These are phyloP conservation scores for Cercospora zeae-maydis DNA, from an alignment of 2,329 filamentous ascomycete species.

Conservation along the genomic window DNA sequence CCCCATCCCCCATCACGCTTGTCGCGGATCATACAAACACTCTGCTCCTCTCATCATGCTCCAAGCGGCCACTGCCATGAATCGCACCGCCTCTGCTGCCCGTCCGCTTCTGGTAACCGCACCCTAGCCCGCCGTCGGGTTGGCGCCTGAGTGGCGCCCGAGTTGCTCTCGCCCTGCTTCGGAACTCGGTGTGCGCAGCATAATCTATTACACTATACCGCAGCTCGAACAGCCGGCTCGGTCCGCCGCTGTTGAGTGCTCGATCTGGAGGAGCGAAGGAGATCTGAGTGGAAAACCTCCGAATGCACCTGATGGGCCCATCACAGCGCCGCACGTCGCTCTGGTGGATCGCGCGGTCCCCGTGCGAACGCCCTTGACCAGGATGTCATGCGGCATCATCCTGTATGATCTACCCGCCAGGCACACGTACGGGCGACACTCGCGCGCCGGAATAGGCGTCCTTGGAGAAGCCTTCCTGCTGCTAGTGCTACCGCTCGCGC, in stretches of 20 bases:
- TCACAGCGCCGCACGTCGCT: constrained; percentile 1
- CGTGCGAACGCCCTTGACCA: constrained; percentile 19
- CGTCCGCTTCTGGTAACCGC: constrained; percentile 19
- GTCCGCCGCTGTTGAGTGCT: constrained; percentile 15
- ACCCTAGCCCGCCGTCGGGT: constrained; percentile 12
- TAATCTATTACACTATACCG: constrained; percentile 13
- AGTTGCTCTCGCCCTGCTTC: constrained; percentile 15
- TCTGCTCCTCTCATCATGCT: background rate
- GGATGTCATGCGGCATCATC: constrained; percentile 16
- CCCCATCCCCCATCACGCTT: background rate
- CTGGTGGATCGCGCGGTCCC: constrained; percentile 20
- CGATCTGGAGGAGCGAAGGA: constrained; percentile 19
- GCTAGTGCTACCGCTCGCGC: constrained; percentile 7
- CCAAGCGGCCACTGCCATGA: no score
- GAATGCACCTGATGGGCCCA: constrained; percentile 13
- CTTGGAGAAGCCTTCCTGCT: constrained; percentile 5
- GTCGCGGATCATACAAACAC: background rate
- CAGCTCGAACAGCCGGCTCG: constrained; percentile 17
- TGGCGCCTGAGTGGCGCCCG: constrained; percentile 8
- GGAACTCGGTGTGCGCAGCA: constrained; percentile 9
- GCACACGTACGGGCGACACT: background rate
- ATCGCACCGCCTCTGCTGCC: background rate
- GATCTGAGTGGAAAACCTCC: constrained; percentile 22
- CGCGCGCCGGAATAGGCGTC: constrained; percentile 3
- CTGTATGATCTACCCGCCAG: constrained; percentile 12